Evolutionary conservation across 164 flowering plant genomes (phyloP).

Genomic region (Liquidambar formosana): DNA sequence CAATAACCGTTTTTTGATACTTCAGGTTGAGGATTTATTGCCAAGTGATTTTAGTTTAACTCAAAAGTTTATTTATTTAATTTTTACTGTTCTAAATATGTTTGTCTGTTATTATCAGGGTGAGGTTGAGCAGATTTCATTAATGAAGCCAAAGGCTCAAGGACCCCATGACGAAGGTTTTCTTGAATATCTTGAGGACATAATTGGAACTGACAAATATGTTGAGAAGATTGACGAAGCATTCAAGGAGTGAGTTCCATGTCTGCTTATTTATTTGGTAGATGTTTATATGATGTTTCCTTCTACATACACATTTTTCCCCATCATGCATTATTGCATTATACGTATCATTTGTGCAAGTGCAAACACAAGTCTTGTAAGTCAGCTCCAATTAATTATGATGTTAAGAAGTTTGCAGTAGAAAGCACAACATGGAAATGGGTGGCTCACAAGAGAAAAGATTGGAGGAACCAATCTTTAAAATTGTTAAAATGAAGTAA

Average conservation of each 20-base stretch:
- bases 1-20: constrained; percentile 92
- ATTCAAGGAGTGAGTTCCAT: constrained; percentile 64
- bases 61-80: background rate
- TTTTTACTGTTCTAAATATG: background rate
- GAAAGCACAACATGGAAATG: no score
- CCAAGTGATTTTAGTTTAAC: constrained; percentile 1
- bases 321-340: no score
- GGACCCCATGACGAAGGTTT: constrained; percentile 98
- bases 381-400: no score
- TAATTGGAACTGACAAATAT: constrained; percentile 93
- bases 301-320: no score
- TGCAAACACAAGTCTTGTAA: no score
- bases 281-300: background rate
- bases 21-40: constrained; percentile 59
- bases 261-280: background rate
- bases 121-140: constrained; percentile 96
- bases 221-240: constrained; percentile 91
- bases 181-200: constrained; percentile 95
- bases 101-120: constrained; percentile 51
- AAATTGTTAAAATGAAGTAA: no score
- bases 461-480: no score
- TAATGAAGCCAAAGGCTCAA: constrained; percentile 97
- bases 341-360: no score
- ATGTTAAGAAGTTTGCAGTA: no score
- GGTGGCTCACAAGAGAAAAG: no score